Evolutionary conservation across 306 rosid species (phyloP).

Genomic region (Argentina anserina): DNA sequence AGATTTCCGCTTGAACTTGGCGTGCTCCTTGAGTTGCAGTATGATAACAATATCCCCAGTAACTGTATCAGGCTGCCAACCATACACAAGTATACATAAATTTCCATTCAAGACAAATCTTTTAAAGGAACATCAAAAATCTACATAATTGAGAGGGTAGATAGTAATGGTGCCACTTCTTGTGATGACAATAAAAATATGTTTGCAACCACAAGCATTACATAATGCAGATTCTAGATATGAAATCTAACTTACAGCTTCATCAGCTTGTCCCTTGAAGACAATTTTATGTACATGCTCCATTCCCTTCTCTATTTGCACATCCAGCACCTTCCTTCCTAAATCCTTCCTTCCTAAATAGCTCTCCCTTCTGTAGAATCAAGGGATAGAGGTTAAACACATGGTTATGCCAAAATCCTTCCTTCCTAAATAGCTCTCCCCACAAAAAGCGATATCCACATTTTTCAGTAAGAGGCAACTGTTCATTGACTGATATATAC

Average conservation of each 20-base stretch:
- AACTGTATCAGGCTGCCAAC: constrained; percentile 63
- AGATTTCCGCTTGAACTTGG: constrained; percentile 48
- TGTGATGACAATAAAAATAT: neutral
- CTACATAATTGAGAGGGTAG: neutral
- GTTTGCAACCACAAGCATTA: neutral
- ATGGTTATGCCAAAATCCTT: neutral
- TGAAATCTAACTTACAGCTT: constrained; percentile 42
- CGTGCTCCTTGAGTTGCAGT: constrained; percentile 68
- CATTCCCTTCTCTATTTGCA: constrained; percentile 74
- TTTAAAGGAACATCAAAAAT: too few species aligned
- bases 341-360: neutral
- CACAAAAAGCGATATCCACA: neutral
- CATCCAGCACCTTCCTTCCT: constrained; percentile 77
- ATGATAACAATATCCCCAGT: constrained; percentile 68
- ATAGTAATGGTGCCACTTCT: neutral
- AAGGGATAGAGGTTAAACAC: neutral
- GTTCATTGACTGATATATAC: neutral
- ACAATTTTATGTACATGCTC: constrained; percentile 63
- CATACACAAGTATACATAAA: neutral
- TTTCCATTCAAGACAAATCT: neutral
- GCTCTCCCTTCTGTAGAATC: constrained; percentile 32
- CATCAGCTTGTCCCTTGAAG: constrained; percentile 75
- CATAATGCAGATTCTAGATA: neutral
- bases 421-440: neutral
- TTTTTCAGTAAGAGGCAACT: neutral